Base-by-base conservation (phyloP, 2,329 filamentous ascomycete genomes). In the Plenodomus lindquistii region DNA sequence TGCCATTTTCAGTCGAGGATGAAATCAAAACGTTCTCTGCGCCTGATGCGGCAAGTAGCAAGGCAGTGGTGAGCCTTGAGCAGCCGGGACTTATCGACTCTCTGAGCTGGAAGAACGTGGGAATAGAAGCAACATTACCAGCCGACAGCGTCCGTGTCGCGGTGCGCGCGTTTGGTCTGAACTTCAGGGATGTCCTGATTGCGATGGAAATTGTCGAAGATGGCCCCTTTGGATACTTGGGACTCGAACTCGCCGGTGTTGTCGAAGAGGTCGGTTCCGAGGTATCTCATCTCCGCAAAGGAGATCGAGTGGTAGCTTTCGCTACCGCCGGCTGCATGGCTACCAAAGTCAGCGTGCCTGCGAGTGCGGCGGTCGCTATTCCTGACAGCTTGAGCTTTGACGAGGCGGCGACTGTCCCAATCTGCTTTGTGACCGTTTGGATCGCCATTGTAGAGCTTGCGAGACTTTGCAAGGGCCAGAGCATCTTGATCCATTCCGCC, bases 141-240 rank as follows among this genome's bases (percentile, higher is more conserved):
- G 27, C 27, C 27, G 34, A 36, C 15, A n/a, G 15, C 6, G 34
- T 36, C 6, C 34, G 34, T 6, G 15, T 36, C 17, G 15, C 6
- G 34, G 15, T n/a, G 6, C 6, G 6, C 6, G 37, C 42, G 8
- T 29, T 37, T 20, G 48, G 51, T 27, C 29, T 57, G 16, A 56
- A 56, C 29, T 59, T 48, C 40, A 40, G 40, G 11, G 55, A 59
- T 36, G 29, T 59, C 17, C 29, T 55, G 2, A 24, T 53, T 24
- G 24, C 45, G 3, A 50, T 55, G 52, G 72, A 70, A 4, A 64
- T 72, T 36, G 40, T 73, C 7, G 20, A 31, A 10, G 29, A 36
- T 37, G 15, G 16, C 1, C 17, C 29, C 24, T 20, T 17, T 20
- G 27, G 37, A 11, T 19, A 18, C 16, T 20, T 39, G 15, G 37